phyloP scores from a whole-genome alignment of 2,329 filamentous ascomycete genomes.

The Arthrobotrys entomopaga region DNA sequence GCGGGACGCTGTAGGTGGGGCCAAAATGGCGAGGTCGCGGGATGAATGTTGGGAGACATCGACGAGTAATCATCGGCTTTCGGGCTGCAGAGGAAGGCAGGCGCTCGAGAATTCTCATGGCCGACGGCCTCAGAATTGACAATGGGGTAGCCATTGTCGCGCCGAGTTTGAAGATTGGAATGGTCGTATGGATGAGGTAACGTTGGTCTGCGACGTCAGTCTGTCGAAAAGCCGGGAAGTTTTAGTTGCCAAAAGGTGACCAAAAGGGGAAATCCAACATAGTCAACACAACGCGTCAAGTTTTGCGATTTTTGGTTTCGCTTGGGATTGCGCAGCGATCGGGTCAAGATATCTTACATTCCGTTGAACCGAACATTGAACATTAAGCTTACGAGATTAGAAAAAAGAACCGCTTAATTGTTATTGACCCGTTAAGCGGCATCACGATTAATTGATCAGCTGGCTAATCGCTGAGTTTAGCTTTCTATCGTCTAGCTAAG shows the following conservation, averaged over 20 bases:
- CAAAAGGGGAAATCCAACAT: not conserved
- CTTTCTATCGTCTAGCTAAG: too few species aligned
- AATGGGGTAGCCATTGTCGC: constrained; percentile 38
- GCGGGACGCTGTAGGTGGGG: constrained; percentile 20
- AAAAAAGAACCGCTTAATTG: too few species aligned
- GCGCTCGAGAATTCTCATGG: constrained; percentile 30
- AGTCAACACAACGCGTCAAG: too few species aligned
- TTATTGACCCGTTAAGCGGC: too few species aligned
- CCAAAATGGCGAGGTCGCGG: constrained; percentile 25
- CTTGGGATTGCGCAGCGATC: too few species aligned
- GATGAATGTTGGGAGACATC: constrained; percentile 36
- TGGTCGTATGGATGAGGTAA: not conserved
- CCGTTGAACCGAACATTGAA: too few species aligned
- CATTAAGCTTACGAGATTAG: too few species aligned
- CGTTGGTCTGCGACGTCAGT: not conserved
- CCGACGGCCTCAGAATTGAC: constrained; percentile 37
- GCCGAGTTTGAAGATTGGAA: not conserved
- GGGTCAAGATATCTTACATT: too few species aligned
- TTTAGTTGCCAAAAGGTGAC: not conserved
- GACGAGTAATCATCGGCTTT: constrained; percentile 20
- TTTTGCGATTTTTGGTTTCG: too few species aligned
- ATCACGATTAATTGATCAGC: too few species aligned
- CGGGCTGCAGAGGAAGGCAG: constrained; percentile 17
- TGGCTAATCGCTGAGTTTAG: too few species aligned
- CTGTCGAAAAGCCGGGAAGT: not conserved